These are phyloP conservation scores for Umbellularia californica DNA, from an alignment of 164 flowering plant genomes.

Conservation along the genomic window DNA sequence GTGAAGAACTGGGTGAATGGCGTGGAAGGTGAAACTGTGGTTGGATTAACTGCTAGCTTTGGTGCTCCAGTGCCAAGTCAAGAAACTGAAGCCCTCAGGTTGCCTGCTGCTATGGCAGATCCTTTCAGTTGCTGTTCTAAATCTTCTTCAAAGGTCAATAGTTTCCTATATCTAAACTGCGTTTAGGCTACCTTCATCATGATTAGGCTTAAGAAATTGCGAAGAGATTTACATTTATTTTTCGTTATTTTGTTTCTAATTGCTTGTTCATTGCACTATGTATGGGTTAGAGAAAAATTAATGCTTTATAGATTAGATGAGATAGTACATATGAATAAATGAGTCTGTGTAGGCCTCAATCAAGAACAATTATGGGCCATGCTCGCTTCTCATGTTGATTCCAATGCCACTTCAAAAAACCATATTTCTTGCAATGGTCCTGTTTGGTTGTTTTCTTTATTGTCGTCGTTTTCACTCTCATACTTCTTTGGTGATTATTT, in stretches of 20 bases:
- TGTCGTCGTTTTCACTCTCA: background rate
- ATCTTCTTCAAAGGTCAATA: conserved; percentile 48
- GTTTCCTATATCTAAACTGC: background rate
- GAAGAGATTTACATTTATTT: background rate
- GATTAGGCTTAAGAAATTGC: background rate
- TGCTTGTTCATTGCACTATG: too few relatives aligned
- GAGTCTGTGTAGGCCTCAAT: background rate
- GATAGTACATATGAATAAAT: too few relatives aligned
- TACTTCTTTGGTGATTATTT: background rate
- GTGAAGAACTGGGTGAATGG: conserved; percentile 69
- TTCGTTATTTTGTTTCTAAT: background rate
- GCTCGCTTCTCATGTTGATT: background rate
- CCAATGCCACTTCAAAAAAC: background rate
- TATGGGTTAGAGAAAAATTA: too few relatives aligned
- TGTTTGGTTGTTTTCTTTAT: background rate
- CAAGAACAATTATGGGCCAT: background rate
- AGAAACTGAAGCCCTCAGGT: conserved; percentile 25
- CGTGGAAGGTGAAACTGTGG: conserved; percentile 32
- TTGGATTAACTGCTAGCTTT: conserved; percentile 63
- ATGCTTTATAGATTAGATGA: too few relatives aligned
- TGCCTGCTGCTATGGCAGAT: conserved; percentile 41
- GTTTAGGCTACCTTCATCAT: background rate
- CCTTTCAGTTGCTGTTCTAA: conserved; percentile 51
- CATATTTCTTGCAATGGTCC: background rate
- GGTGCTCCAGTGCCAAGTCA: conserved; percentile 52